These are phyloP conservation scores for Albophoma yamanashiensis DNA, from an alignment of 2,329 filamentous ascomycete species.

Conservation along the genomic window DNA sequence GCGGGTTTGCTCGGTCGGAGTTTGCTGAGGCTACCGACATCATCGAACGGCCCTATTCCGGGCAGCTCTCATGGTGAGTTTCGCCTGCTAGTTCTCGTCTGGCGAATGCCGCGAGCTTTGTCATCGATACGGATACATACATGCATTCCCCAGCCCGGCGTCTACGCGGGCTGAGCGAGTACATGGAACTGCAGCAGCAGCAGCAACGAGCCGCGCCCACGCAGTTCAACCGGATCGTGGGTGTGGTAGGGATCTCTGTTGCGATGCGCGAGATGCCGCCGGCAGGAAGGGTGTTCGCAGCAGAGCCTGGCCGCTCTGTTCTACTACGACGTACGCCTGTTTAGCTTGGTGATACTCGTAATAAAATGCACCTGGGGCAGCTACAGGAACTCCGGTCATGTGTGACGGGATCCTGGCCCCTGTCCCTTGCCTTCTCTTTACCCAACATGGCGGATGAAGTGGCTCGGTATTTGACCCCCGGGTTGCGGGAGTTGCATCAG, in stretches of 20 bases:
- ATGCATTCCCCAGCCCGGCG: background rate
- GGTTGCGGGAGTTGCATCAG: background rate
- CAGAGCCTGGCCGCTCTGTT: background rate
- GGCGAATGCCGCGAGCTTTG: conserved; percentile 5
- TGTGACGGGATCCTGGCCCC: background rate
- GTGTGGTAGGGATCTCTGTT: conserved; percentile 1
- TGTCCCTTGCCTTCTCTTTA: background rate
- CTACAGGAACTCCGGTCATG: conserved; percentile 1
- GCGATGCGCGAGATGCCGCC: conserved; percentile 1
- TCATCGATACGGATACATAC: conserved; percentile 3
- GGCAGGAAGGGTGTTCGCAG: conserved; percentile 7
- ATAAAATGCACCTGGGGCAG: background rate
- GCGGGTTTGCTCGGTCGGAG: conserved; percentile 1
- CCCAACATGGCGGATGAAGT: conserved; percentile 6
- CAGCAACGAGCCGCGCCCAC: background rate
- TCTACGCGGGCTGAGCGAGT: background rate
- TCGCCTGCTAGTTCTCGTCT: background rate
- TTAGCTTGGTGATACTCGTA: background rate
- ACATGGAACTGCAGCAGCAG: background rate
- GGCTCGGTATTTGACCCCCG: conserved; percentile 2
- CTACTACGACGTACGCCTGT: background rate
- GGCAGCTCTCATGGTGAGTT: background rate
- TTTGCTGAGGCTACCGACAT: background rate
- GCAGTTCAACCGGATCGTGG: conserved; percentile 1
- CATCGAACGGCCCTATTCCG: background rate